Conservation (phyloP, 139 green algal genomes). For the Closterium sp. region DNA sequence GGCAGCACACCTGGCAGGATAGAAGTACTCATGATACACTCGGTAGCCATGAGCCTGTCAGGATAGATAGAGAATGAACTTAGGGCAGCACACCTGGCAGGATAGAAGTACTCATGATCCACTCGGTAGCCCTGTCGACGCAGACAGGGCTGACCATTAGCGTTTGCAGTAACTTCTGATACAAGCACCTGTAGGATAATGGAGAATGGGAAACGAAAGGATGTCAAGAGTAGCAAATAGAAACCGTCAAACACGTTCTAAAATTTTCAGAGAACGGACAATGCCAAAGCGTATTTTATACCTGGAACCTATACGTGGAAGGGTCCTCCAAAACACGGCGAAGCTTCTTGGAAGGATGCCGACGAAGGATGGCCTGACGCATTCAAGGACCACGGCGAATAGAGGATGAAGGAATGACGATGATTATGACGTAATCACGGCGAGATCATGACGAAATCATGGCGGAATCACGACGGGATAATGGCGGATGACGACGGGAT, state of each 20-base stretch:
- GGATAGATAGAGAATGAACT: neutral
- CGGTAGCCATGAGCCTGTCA: neutral
- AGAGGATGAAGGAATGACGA: neutral
- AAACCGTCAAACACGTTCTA: no score
- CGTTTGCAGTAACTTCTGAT: slow-evolving; percentile 10
- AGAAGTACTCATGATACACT: neutral
- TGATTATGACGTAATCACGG: no score
- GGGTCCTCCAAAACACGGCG: neutral
- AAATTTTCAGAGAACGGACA: no score
- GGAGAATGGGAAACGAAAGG: neutral
- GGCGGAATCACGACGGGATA: no score
- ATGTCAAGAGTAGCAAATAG: no score
- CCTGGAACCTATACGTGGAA: neutral
- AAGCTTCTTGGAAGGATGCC: neutral
- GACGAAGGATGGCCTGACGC: neutral
- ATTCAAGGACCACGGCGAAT: neutral
- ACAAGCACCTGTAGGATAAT: slow-evolving; percentile 25
- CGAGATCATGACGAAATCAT: neutral
- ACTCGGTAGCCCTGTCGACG: slow-evolving; percentile 30
- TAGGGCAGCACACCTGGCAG: slow-evolving; percentile 24
- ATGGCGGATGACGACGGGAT: neutral
- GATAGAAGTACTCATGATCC: slow-evolving; percentile 50
- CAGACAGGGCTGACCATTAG: neutral
- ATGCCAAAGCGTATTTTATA: neutral
- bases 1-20: neutral